phyloP scores from a whole-genome alignment of 1,139 yeast species.

The Candida pseudocylindracea region DNA sequence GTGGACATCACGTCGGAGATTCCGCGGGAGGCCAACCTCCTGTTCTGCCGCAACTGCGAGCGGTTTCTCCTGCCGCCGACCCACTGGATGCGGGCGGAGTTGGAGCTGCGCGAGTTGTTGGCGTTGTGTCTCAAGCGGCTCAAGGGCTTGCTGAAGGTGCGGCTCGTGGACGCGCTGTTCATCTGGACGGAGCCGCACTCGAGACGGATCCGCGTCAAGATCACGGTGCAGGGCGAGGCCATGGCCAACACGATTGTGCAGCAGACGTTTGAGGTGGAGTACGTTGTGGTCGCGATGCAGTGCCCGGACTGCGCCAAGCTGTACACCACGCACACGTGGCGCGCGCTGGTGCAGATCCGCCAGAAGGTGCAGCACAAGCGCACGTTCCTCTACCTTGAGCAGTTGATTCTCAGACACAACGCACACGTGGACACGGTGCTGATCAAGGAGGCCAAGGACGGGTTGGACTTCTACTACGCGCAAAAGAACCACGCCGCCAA shows the following conservation, averaged over 20 bases:
- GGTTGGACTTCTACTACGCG: slow-evolving; percentile 80
- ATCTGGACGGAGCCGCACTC: slow-evolving; percentile 99
- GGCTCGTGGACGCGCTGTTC: slow-evolving; percentile 83
- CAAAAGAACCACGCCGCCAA: slow-evolving; percentile 82
- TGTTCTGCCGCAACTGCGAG: slow-evolving; percentile 95
- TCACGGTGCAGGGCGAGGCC: slow-evolving; percentile 95
- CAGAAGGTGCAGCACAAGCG: slow-evolving; percentile 95
- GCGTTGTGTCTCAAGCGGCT: slow-evolving; percentile 79
- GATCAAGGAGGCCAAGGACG: slow-evolving; percentile 82
- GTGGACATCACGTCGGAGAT: slow-evolving; percentile 92
- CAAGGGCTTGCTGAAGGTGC: slow-evolving; percentile 71
- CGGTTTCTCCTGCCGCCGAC: slow-evolving; percentile 85
- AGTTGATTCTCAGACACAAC: slow-evolving; percentile 75
- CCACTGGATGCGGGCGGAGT: slow-evolving; percentile 80
- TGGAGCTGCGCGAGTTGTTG: slow-evolving; percentile 79
- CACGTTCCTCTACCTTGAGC: slow-evolving; percentile 87
- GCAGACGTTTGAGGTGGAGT: slow-evolving; percentile 90
- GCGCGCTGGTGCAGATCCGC: slow-evolving; percentile 91
- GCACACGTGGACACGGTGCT: slow-evolving; percentile 92
- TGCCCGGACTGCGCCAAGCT: slow-evolving; percentile 98
- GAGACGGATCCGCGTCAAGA: slow-evolving; percentile 71
- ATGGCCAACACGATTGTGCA: slow-evolving; percentile 82
- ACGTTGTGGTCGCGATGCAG: slow-evolving; percentile 86
- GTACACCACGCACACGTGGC: slow-evolving; percentile 92
- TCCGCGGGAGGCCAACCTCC: slow-evolving; percentile 82